phyloP scores from a whole-genome alignment of 345 rosid genomes.

The Eucalyptus leucophloia region DNA sequence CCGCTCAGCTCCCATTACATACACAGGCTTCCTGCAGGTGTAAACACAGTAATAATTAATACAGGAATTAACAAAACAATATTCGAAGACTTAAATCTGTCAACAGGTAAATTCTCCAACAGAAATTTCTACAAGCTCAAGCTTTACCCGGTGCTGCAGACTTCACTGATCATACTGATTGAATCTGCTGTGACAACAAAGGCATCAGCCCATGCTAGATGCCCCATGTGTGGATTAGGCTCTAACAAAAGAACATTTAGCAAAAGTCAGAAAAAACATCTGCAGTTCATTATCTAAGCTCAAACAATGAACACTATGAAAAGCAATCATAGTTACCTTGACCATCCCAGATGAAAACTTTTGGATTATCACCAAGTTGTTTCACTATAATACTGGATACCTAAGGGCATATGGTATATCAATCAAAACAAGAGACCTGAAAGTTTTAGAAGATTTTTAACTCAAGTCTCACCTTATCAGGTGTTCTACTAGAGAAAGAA shows the following conservation, averaged over 20 bases:
- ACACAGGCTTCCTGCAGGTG: conserved; percentile 79
- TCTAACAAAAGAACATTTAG: conserved; percentile 27
- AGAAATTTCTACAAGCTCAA: neutral
- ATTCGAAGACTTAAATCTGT: neutral
- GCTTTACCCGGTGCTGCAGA: conserved; percentile 93
- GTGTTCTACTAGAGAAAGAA: conserved; percentile 74
- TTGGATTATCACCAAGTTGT: conserved; percentile 70
- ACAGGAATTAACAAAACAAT: neutral
- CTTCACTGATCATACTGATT: conserved; percentile 87
- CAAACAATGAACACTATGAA: neutral
- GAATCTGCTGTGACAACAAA: conserved; percentile 95
- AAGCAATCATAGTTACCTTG: conserved; percentile 39
- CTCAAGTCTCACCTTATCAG: conserved; percentile 51
- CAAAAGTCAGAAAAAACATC: neutral
- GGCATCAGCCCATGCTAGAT: conserved; percentile 99
- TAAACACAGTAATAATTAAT: neutral
- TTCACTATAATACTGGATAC: conserved; percentile 52
- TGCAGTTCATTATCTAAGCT: neutral
- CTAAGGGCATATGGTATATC: conserved; percentile 12
- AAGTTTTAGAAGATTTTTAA: neutral
- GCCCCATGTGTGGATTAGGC: conserved; percentile 86
- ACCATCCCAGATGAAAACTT: conserved; percentile 81
- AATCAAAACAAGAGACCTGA: neutral
- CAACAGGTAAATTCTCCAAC: neutral
- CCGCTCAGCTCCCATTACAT: conserved; percentile 66